A percentile compares a stretch with the other conserved stretches of the same genome.
Evolutionary conservation across 176 grass and related monocot genomes (phyloP).

Genomic region (Calamus simplicifolius): DNA sequence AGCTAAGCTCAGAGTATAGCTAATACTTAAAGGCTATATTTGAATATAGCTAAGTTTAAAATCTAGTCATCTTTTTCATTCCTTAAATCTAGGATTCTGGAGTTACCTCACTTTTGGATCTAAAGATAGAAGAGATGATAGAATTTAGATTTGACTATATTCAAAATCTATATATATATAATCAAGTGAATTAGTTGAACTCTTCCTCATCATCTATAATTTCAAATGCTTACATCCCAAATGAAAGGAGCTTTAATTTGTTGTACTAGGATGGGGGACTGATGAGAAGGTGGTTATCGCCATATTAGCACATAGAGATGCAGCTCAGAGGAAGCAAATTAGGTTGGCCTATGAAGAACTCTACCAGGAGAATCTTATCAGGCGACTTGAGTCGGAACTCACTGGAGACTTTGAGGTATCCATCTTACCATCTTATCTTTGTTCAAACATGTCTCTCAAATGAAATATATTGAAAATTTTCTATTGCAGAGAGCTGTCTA

Average conservation of each 20-base stretch:
- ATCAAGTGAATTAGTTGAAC: no score
- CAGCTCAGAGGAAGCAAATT: conserved; percentile 56
- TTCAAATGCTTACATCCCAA: not conserved
- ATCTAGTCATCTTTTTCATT: no score
- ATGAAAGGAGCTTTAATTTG: conserved; percentile 5
- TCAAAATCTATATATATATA: no score
- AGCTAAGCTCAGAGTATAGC: no score
- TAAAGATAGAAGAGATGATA: no score
- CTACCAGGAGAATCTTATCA: conserved; percentile 44
- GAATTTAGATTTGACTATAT: no score
- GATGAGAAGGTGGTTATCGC: conserved; percentile 62
- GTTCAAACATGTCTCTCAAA: not conserved
- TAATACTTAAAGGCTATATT: no score
- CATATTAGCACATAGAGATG: conserved; percentile 65
- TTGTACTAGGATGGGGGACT: conserved; percentile 70
- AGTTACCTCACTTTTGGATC: no score
- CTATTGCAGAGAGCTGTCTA: conserved; percentile 48
- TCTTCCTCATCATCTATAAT: not conserved
- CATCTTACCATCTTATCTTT: not conserved
- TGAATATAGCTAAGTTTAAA: no score
- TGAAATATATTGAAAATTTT: not conserved
- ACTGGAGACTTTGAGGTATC: conserved; percentile 65
- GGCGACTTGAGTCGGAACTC: conserved; percentile 67
- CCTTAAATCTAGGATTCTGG: no score
- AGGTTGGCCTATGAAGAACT: conserved; percentile 48